A percentile compares a stretch with the other conserved stretches of the same genome.
Conservation (phyloP, 352 stramenopile genomes). For the Halophytophthora polymorphica region DNA sequence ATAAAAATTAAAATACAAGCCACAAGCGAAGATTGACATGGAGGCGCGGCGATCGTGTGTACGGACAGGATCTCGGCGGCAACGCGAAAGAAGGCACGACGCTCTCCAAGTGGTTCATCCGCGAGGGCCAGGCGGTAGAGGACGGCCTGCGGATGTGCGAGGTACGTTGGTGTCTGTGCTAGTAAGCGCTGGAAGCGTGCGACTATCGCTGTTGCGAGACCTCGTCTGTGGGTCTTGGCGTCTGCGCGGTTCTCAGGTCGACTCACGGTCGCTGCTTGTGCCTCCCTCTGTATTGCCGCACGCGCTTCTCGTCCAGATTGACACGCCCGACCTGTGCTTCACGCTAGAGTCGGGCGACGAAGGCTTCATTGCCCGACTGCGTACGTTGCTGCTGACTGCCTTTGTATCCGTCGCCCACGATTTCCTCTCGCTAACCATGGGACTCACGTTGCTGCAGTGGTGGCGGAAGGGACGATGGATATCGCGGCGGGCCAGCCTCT, state of each 20-base stretch:
- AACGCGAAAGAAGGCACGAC: conserved; percentile 48
- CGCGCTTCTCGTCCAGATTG: conserved; percentile 39
- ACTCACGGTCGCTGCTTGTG: background rate
- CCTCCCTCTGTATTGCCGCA: no score
- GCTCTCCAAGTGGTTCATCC: conserved; percentile 75
- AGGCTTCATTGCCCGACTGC: conserved; percentile 74
- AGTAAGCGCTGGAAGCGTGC: no score
- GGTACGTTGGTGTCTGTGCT: conserved; percentile 21
- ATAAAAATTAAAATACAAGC: no score
- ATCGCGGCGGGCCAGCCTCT: conserved; percentile 66
- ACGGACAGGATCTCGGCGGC: conserved; percentile 9
- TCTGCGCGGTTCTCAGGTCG: background rate
- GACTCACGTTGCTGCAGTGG: conserved; percentile 53
- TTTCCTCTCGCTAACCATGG: no score
- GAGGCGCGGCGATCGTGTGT: background rate
- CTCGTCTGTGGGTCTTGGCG: no score
- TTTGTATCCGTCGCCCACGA: no score
- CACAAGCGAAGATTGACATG: no score
- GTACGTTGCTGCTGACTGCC: conserved; percentile 30
- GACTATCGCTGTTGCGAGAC: no score
- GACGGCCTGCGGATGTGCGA: conserved; percentile 80
- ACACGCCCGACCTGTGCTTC: conserved; percentile 82
- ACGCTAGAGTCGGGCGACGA: conserved; percentile 77
- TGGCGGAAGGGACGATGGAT: conserved; percentile 50
- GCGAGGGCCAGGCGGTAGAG: conserved; percentile 55